Evolutionary conservation across 73 alveolate genomes (phyloP).

Genomic region (Symbiodinium pilosum): DNA sequence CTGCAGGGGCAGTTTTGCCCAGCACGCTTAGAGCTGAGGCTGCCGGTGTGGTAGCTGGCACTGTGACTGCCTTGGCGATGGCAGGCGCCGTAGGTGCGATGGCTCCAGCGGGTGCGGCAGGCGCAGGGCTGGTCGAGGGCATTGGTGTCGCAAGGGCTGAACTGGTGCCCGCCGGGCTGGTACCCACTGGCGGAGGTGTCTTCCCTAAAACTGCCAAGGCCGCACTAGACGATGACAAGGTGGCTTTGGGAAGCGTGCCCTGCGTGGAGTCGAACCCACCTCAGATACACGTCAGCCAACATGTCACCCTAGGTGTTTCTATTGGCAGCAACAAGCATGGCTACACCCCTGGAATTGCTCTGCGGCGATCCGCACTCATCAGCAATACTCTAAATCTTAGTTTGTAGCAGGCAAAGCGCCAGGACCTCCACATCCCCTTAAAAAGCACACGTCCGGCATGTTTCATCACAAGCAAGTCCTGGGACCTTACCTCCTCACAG

Average conservation of each 20-base stretch:
- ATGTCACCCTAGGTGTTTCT: too few species aligned
- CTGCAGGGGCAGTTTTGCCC: conserved; percentile 38
- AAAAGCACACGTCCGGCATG: too few species aligned
- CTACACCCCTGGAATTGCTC: too few species aligned
- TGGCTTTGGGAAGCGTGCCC: conserved; percentile 2
- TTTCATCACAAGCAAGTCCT: too few species aligned
- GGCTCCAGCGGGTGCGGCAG: conserved; percentile 28
- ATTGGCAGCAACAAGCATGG: too few species aligned
- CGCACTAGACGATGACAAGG: not conserved
- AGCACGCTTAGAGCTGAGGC: conserved; percentile 24
- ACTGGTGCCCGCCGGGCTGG: not conserved
- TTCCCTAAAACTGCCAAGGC: not conserved
- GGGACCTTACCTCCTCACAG: too few species aligned
- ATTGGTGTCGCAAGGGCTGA: not conserved
- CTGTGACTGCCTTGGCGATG: conserved; percentile 27
- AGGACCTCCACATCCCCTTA: too few species aligned
- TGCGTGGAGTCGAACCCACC: not conserved
- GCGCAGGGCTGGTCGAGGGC: not conserved
- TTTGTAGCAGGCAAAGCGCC: too few species aligned
- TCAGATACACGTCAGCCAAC: not conserved
- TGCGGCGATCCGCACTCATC: too few species aligned
- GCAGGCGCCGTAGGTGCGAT: conserved; percentile 1
- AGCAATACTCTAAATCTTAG: too few species aligned
- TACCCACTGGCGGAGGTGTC: not conserved
- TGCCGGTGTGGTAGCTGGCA: not conserved